Percentiles rank a stretch among this genome's conserved stretches.
Evolutionary conservation across 163 green algal genomes (phyloP).

Genomic region (Scenedesmus sp.): DNA sequence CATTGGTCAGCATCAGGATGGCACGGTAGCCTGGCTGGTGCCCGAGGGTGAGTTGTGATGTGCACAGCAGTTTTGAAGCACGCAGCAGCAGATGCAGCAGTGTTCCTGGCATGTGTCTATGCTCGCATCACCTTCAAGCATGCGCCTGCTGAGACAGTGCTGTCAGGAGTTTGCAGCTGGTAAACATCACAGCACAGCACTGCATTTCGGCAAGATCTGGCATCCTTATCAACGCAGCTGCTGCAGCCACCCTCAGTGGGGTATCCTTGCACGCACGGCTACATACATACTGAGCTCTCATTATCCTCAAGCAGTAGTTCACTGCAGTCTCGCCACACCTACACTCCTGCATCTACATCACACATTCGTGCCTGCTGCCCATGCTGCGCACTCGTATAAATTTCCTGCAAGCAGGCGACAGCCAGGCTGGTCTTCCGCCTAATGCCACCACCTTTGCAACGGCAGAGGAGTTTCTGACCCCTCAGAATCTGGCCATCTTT

Average conservation of each 20-base stretch:
- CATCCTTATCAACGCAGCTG: no score
- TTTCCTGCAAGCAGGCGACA: background rate
- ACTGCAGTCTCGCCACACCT: background rate
- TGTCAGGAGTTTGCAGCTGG: no score
- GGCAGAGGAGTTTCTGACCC: background rate
- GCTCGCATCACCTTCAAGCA: no score
- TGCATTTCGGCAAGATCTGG: background rate
- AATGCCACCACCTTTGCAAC: background rate
- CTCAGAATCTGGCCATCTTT: background rate
- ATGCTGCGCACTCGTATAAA: background rate
- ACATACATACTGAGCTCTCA: background rate
- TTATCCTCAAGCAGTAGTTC: background rate
- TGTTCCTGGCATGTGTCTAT: background rate
- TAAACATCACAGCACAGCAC: no score
- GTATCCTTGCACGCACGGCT: background rate
- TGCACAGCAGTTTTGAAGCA: background rate
- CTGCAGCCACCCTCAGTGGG: background rate
- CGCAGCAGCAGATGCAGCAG: background rate
- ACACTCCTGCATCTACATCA: background rate
- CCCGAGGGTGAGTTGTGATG: background rate
- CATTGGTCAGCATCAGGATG: background rate
- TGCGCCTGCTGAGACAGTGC: no score
- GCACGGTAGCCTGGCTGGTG: background rate
- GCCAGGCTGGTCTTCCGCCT: background rate
- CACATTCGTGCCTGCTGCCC: background rate